A percentile compares a stretch with the other conserved stretches of the same genome.
These are phyloP conservation scores for Skeletonema grethae DNA, from an alignment of 108 stramenopile species.

Conservation along the genomic window DNA sequence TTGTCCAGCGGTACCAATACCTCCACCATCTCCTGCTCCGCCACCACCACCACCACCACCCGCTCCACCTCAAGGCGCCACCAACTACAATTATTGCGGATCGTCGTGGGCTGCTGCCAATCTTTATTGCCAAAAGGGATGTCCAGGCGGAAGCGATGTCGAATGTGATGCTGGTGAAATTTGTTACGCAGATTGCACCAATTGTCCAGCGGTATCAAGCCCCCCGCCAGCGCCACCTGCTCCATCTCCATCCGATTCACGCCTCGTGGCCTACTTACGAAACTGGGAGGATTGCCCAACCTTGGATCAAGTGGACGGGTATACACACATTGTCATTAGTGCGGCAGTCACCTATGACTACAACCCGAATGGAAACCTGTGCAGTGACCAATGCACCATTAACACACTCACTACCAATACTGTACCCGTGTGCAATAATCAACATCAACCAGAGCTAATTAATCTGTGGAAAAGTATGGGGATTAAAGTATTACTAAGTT, in stretches of 20 bases:
- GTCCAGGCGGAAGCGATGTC: background rate
- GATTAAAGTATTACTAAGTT: slow-evolving; percentile 54
- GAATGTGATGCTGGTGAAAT: background rate
- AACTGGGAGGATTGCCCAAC: slow-evolving; percentile 62
- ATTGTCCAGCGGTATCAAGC: background rate
- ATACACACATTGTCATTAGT: slow-evolving; percentile 51
- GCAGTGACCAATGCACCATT: slow-evolving; percentile 40
- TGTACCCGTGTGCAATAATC: slow-evolving; percentile 42
- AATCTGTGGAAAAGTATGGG: slow-evolving; percentile 30
- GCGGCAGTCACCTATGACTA: slow-evolving; percentile 52
- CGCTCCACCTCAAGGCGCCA: background rate
- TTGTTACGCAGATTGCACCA: background rate
- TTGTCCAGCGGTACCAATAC: background rate
- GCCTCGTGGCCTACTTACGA: slow-evolving; percentile 51
- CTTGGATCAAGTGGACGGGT: slow-evolving; percentile 30
- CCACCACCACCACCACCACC: background rate
- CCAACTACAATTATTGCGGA: slow-evolving; percentile 28
- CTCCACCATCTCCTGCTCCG: background rate
- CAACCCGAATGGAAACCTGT: slow-evolving; percentile 35
- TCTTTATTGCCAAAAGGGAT: slow-evolving; percentile 1
- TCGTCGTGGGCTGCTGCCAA: slow-evolving; percentile 6
- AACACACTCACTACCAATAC: slow-evolving; percentile 7
- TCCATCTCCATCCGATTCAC: slow-evolving; percentile 27
- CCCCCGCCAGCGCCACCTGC: slow-evolving; percentile 2
- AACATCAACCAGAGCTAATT: slow-evolving; percentile 14